These are phyloP conservation scores for Ceratobasidium sp. DNA, from an alignment of 1,284 basidiomycete genomes.

Conservation along the genomic window DNA sequence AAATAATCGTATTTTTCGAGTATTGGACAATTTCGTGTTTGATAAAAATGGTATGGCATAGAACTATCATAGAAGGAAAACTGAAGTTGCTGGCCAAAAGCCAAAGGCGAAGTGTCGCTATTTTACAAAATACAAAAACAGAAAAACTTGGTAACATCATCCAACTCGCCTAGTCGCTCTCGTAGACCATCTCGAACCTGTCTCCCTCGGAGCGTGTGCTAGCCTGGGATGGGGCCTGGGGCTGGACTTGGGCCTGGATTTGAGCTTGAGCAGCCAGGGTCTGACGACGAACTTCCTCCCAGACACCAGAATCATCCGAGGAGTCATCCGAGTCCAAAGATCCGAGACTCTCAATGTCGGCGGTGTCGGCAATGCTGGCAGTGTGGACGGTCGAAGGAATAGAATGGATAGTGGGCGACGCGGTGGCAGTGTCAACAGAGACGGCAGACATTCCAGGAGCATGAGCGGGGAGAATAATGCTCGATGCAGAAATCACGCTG, in stretches of 20 bases:
- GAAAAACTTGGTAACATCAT: background rate
- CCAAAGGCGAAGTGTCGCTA: background rate
- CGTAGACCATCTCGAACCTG: slow-evolving; percentile 20
- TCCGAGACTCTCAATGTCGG: slow-evolving; percentile 20
- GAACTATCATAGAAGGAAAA: background rate
- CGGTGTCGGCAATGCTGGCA: slow-evolving; percentile 4
- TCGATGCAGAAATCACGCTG: slow-evolving; percentile 30
- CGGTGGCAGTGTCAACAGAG: background rate
- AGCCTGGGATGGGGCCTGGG: too few relatives aligned
- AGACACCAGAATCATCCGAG: background rate
- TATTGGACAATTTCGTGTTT: slow-evolving; percentile 1
- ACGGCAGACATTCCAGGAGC: slow-evolving; percentile 11
- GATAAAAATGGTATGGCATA: background rate
- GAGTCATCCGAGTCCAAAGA: slow-evolving; percentile 21
- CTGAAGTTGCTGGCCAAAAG: background rate
- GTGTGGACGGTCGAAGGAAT: slow-evolving; percentile 7
- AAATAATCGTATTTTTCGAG: background rate
- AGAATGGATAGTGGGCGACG: slow-evolving; percentile 11
- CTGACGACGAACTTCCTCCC: slow-evolving; percentile 12
- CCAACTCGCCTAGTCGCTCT: slow-evolving; percentile 6
- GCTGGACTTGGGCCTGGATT: too few relatives aligned
- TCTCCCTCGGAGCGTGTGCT: slow-evolving; percentile 7
- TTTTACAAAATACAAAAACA: slow-evolving; percentile 8
- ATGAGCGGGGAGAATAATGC: slow-evolving; percentile 25
- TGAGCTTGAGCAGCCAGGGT: background rate